Base-by-base conservation (phyloP, 768 basidiomycete species). In the Galerina sulciceps region DNA sequence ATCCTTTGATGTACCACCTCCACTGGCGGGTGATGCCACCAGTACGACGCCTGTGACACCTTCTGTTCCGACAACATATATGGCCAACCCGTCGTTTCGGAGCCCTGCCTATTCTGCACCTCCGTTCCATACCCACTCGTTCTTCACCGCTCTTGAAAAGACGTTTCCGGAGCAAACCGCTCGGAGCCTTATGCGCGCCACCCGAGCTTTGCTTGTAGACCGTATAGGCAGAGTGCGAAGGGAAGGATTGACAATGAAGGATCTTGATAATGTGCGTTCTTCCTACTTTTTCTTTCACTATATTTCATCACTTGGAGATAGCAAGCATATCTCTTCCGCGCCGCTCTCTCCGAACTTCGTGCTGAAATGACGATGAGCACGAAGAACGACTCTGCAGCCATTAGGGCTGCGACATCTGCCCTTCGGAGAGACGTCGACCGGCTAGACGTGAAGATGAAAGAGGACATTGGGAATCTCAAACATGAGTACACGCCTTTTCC, bases 241-340 rank as follows among this genome's bases (percentile, higher is more conserved):
- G 59, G 92, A 90, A 58, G 91, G 86, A 6, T 75, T 94, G 66
- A 84, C 86, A 14, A 73, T 79, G 14, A 91, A 94, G 73, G 93
- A 94, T 69, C 70, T 93, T 41, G 92, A 93, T 68, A 93, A 92
- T 70, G 92, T 93, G 71, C 53, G 89, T 79, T 47, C 43, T 34
- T 23, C 59, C 31, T 53, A 54, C 43, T 42, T 34, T 41, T 49
- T 23, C 34, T 22, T 42, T 38, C 45, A 10, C 50, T 36, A n/a
- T 42, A 20, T 10, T 18, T 51, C 23, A 51, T 22, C 6, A 11
- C 36, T 8, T 3, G 26, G 23, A 45, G 42, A 62, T 67, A 97
- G 94, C 93, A 96, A 88, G 95, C 95, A 15, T 98, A 98, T 72
- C 79, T 98, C 34, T 97, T 97, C 74, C 87, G 89, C 45, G 97